These are phyloP conservation scores for Cyclotella atomus DNA, from an alignment of 108 stramenopile genomes.

Conservation along the genomic window DNA sequence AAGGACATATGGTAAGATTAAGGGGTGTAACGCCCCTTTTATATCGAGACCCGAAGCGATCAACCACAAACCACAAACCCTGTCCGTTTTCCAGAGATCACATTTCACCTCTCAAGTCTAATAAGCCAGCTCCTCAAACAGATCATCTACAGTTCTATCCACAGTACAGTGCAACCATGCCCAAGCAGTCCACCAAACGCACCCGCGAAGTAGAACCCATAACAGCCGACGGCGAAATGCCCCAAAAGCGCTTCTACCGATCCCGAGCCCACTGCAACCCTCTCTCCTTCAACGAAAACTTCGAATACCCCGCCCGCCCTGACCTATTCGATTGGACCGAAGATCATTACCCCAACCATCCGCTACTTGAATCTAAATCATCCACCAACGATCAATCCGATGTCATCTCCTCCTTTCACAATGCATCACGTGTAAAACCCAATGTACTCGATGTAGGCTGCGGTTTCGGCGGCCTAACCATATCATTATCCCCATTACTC, in stretches of 20 bases:
- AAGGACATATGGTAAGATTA: too few species aligned
- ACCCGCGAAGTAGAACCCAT: constrained; percentile 49
- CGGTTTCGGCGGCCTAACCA: constrained; percentile 96
- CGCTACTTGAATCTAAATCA: constrained; percentile 1
- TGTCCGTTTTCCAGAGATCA: too few species aligned
- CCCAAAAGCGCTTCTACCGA: constrained; percentile 96
- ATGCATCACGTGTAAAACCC: constrained; percentile 33
- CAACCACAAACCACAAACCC: too few species aligned
- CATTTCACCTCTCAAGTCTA: too few species aligned
- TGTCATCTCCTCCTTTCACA: constrained; percentile 1
- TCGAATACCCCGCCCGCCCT: constrained; percentile 86
- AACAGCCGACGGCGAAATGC: constrained; percentile 85
- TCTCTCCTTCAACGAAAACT: constrained; percentile 92
- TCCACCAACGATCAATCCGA: background rate
- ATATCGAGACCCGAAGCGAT: too few species aligned
- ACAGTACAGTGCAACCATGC: too few species aligned
- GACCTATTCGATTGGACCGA: constrained; percentile 88
- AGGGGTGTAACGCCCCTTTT: too few species aligned
- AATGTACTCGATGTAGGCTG: constrained; percentile 97
- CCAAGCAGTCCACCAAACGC: background rate
- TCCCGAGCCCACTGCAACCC: constrained; percentile 98
- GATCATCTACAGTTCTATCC: too few species aligned
- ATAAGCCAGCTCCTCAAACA: too few species aligned
- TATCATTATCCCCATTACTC: constrained; percentile 66
- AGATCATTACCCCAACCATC: constrained; percentile 73